A percentile compares a stretch with the other conserved stretches of the same genome.
phyloP scores from a whole-genome alignment of 2,329 filamentous ascomycete species.

The Diaporthe vaccinii region DNA sequence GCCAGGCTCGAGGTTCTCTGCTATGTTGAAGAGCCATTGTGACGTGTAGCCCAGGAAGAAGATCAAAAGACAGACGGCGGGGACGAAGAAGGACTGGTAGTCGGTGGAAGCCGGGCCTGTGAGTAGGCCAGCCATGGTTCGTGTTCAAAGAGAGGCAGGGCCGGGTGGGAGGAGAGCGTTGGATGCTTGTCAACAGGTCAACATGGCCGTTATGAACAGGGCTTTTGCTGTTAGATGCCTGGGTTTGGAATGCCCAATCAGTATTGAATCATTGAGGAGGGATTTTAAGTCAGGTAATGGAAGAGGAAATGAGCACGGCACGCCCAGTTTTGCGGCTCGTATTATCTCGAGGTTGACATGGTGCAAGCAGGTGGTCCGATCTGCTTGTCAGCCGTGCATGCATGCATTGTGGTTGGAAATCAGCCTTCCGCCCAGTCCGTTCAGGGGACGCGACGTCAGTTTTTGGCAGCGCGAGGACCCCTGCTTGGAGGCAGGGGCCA shows the following conservation, averaged over 20 bases:
- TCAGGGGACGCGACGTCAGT: conserved; percentile 27
- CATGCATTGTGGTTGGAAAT: conserved; percentile 12
- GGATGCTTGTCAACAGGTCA: conserved; percentile 1
- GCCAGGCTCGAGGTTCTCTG: conserved; percentile 70
- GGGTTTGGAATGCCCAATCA: background rate
- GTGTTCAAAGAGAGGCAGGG: background rate
- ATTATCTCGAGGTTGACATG: conserved; percentile 7
- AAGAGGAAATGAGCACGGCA: background rate
- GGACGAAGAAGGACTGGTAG: conserved; percentile 74
- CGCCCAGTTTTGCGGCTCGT: background rate
- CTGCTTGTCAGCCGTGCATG: conserved; percentile 10
- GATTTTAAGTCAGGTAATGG: background rate
- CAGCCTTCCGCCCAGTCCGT: conserved; percentile 12
- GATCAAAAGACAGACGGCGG: conserved; percentile 75
- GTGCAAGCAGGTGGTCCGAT: background rate
- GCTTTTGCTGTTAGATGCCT: background rate
- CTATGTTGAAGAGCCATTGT: conserved; percentile 76
- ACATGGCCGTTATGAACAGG: conserved; percentile 9
- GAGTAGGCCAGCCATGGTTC: conserved; percentile 41
- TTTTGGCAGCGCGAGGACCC: background rate
- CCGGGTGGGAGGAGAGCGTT: background rate
- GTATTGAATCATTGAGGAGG: too few species aligned
- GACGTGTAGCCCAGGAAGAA: conserved; percentile 79
- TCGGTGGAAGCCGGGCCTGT: conserved; percentile 56
- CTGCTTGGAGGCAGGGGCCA: background rate